Base-by-base conservation (phyloP, 257 asterid species). In the Rehmannia glutinosa region DNA sequence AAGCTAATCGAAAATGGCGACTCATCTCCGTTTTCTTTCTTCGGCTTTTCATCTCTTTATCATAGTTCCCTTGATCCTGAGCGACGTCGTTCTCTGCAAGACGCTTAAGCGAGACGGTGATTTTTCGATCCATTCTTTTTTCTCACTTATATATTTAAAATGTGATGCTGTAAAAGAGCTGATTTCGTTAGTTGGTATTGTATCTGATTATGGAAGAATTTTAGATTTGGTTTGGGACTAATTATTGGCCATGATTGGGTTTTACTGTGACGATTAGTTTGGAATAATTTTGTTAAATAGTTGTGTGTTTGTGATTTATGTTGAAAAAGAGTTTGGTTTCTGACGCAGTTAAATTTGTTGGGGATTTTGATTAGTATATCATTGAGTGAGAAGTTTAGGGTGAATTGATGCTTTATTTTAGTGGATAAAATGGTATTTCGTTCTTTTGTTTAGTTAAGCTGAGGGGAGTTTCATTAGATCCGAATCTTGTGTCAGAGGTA, bases 41-140 rank as follows among this genome's bases (percentile, higher is more conserved):
- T 43, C 78, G 38, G 21, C 17, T 10, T 36, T 71, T 41, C 36
- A 47, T 47, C 76, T 79, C 15, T 65, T 75, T n/a, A 2, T 78
- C 74, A 6, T 72, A 9, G 59, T 81, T 10, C 50, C 60, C 0
- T 58, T 84, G 67, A 65, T 87, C 17, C 81, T 74, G 21, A 84
- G 72, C 80, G 81, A 33, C 79, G 82, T 65, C 80, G 97, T 80
- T 62, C 50, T 62, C 53, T 80, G 92, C 85, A 90, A 92, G 83
- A 92, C 97, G 52, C 90, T 84, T 47, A 92, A 92, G 79, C 88
- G 98, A 72, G 98, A 87, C 74, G 96, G 98, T 92, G 72, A 73
- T 3, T 43, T 65, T 55, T 62, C 50, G 55, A 49, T 67, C 71
- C 61, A 10, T 53, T 38, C n/a, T 13, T 38, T 21, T 64, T 0